A percentile compares a stretch with the other conserved stretches of the same genome.
These are phyloP conservation scores for Leccinum variicolor DNA, from an alignment of 768 basidiomycete genomes.

Conservation along the genomic window DNA sequence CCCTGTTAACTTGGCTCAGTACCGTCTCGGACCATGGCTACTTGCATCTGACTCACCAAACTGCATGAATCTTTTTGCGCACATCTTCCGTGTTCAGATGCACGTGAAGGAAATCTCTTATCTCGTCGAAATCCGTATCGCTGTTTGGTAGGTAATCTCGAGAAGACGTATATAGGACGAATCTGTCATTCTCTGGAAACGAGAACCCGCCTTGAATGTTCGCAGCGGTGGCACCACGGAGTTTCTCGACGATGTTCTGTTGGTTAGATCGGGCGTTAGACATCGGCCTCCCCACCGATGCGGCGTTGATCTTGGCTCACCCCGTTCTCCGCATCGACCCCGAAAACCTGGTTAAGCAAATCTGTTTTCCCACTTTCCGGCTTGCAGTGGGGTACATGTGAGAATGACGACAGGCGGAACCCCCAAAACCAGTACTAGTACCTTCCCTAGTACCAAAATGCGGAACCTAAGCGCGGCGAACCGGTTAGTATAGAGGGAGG, in stretches of 20 bases:
- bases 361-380: slow-evolving; percentile 3
- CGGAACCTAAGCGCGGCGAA: neutral
- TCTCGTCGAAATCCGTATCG: slow-evolving; percentile 3
- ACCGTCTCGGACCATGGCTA: neutral
- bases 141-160: slow-evolving; percentile 3
- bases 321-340: neutral
- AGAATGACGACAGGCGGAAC: neutral
- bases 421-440: neutral
- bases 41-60: neutral
- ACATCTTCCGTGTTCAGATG: neutral
- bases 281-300: neutral
- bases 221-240: neutral
- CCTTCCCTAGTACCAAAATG: slow-evolving; percentile 5
- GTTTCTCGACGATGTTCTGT: neutral
- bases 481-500: neutral
- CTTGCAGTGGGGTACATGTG: neutral
- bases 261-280: neutral
- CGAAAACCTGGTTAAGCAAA: slow-evolving; percentile 3
- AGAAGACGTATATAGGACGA: slow-evolving; percentile 6
- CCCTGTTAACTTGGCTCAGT: neutral
- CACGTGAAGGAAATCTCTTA: neutral
- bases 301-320: neutral
- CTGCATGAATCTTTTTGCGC: neutral
- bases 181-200: slow-evolving; percentile 1
- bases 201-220: neutral